Evolutionary conservation across 2,329 filamentous ascomycete genomes (phyloP).

Genomic region (Aspergillus proliferans): DNA sequence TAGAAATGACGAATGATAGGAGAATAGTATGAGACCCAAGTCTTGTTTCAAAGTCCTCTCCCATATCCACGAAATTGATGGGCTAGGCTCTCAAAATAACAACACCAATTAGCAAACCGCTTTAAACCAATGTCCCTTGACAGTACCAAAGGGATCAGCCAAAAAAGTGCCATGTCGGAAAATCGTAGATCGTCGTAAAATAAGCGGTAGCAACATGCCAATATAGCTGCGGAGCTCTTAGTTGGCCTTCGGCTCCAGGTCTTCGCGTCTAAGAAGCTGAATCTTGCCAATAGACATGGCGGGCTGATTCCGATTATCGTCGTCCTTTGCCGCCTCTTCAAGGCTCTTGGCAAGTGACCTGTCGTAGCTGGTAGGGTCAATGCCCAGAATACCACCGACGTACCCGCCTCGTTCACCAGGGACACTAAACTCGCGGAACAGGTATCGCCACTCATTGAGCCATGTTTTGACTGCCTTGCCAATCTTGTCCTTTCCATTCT

Average conservation of each 20-base stretch:
- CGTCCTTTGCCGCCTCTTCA: constrained; percentile 16
- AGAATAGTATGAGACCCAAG: too few species aligned
- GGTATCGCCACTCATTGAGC: constrained; percentile 91
- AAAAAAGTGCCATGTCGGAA: not conserved
- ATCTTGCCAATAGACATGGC: constrained; percentile 38
- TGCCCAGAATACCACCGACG: constrained; percentile 58
- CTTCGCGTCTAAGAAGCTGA: constrained; percentile 41
- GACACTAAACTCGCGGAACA: constrained; percentile 92
- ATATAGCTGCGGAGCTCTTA: not conserved
- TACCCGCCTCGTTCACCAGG: constrained; percentile 85
- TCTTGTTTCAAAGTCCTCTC: too few species aligned
- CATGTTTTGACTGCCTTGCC: constrained; percentile 88
- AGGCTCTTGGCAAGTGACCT: constrained; percentile 25
- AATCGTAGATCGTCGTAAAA: not conserved
- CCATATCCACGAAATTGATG: too few species aligned
- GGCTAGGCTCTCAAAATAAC: too few species aligned
- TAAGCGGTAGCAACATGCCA: not conserved
- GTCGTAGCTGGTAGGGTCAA: constrained; percentile 57
- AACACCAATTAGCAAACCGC: too few species aligned
- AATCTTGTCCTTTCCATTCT: constrained; percentile 98
- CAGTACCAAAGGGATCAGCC: not conserved
- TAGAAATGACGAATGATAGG: too few species aligned
- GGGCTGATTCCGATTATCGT: constrained; percentile 20
- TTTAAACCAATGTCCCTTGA: too few species aligned
- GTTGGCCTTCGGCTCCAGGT: constrained; percentile 25